phyloP scores from a whole-genome alignment of 306 rosid species.

The Medicago ruthenica region DNA sequence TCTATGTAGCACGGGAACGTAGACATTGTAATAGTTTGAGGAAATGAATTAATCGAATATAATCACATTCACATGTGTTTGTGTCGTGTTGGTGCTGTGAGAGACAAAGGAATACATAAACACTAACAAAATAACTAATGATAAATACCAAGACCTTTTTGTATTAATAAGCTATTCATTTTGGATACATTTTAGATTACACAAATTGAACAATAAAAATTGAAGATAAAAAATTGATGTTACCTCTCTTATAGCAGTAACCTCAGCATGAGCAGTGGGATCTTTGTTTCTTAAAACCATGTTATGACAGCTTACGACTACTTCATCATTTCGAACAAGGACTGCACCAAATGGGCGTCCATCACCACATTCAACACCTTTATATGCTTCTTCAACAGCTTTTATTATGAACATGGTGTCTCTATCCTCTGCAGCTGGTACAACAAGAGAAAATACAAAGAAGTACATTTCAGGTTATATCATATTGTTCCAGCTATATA shows the following conservation, averaged over 20 bases:
- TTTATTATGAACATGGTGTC: constrained; percentile 67
- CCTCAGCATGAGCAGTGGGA: constrained; percentile 91
- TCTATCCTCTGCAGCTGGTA: constrained; percentile 76
- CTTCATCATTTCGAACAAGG: constrained; percentile 77
- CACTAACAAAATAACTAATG: too few relatives aligned
- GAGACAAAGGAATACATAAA: too few relatives aligned
- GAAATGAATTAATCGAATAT: too few relatives aligned
- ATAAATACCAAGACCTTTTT: background rate
- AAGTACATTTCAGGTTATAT: too few relatives aligned
- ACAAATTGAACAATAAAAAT: background rate
- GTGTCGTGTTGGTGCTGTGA: too few relatives aligned
- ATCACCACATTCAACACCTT: constrained; percentile 79
- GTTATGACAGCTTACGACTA: constrained; percentile 85
- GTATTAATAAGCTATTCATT: background rate
- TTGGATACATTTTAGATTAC: constrained; percentile 2
- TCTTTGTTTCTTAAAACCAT: constrained; percentile 76
- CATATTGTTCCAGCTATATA: too few relatives aligned
- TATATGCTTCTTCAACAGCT: constrained; percentile 88
- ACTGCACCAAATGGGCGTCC: constrained; percentile 94
- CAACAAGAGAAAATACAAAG: constrained; percentile 15
- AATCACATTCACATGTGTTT: too few relatives aligned
- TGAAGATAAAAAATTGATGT: constrained; percentile 4
- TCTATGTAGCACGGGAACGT: background rate
- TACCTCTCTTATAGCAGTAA: constrained; percentile 90
- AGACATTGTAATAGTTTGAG: too few relatives aligned